Conservation (phyloP, 805 yeast species). For the Starmerella vitae region DNA sequence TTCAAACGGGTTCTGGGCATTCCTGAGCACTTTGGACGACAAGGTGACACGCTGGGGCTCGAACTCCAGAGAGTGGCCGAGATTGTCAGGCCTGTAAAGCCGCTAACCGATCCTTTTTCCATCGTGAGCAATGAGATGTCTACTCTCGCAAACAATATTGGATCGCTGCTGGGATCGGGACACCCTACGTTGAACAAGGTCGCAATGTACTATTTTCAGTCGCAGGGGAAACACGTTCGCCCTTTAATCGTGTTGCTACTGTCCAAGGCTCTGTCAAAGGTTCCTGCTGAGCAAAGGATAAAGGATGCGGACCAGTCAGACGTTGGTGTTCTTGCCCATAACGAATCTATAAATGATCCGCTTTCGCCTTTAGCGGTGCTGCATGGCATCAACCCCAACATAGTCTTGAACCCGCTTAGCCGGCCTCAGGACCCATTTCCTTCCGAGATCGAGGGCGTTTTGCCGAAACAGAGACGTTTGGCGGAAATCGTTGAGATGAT, state of each 20-base stretch:
- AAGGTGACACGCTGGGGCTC: slow-evolving; percentile 14
- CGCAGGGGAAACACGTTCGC: slow-evolving; percentile 90
- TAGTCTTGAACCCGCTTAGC: slow-evolving; percentile 68
- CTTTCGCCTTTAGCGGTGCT: slow-evolving; percentile 71
- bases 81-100: slow-evolving; percentile 26
- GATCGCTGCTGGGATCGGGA: slow-evolving; percentile 76
- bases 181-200: slow-evolving; percentile 88
- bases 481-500: slow-evolving; percentile 98
- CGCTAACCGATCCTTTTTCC: slow-evolving; percentile 71
- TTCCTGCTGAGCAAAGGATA: slow-evolving; percentile 56
- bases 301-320: slow-evolving; percentile 38
- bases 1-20: slow-evolving; percentile 10
- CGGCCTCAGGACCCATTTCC: slow-evolving; percentile 66
- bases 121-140: slow-evolving; percentile 91
- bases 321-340: slow-evolving; percentile 20
- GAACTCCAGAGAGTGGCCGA: slow-evolving; percentile 24
- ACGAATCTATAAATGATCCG: slow-evolving; percentile 27
- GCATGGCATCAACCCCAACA: slow-evolving; percentile 78
- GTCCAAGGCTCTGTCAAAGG: slow-evolving; percentile 60
- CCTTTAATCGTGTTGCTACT: slow-evolving; percentile 78
- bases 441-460: slow-evolving; percentile 54
- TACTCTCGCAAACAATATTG: slow-evolving; percentile 72
- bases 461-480: slow-evolving; percentile 86
- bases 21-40: slow-evolving; percentile 3
- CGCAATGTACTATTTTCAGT: slow-evolving; percentile 87